Base-by-base conservation (phyloP, 73 alveolate species). In the Paraurostyla sp. region DNA sequence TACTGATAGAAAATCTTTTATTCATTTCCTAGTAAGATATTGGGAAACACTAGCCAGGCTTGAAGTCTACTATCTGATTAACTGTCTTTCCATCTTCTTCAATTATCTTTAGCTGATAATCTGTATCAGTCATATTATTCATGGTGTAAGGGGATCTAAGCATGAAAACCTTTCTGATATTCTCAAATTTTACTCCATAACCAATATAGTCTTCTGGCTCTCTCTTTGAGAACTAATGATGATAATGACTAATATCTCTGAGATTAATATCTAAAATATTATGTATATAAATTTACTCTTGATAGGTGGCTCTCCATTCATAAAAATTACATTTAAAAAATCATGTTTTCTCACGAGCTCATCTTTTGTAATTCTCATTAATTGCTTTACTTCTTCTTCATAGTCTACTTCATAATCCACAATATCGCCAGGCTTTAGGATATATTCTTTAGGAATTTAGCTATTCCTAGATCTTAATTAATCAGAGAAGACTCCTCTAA, bases 1-100 rank as follows among this genome's bases (percentile, higher is more conserved):
- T 35, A 40, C 83, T 41, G 0, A 81, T 32, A 7, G 65, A 58
- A 49, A 81, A 56, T 57, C 71, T 81, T 25, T 49, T 2, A 38
- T 81, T 40, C 71, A 81, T 40, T 27, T 82, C 87, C 23, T 36
- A 60, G 33, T 29, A 36, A 23, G 45, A 45, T 7, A 90, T 81
- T 20, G 95, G 95, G 58, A 40, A 81, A 43, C 87, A 60, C 35
- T 62, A 38, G 52, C 38, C 84, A 33, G 92, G 95, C 42, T 68
- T 62, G 0, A 90, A 27, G 29, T 57, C 83, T 0, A 80, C 33
- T 29, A 29, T 59, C 59, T 78, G 76, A 7, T 15, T 71, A 7
- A 49, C 30, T n/a, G 73, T 32, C 33, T 23, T 29, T 9, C 76
- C 76, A 16, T 76, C 76, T 52, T 50, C 59, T n/a, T n/a, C 29